A percentile compares a stretch with the other conserved stretches of the same genome.
Conservation (phyloP, 768 basidiomycete genomes). For the Jaapia argillacea region DNA sequence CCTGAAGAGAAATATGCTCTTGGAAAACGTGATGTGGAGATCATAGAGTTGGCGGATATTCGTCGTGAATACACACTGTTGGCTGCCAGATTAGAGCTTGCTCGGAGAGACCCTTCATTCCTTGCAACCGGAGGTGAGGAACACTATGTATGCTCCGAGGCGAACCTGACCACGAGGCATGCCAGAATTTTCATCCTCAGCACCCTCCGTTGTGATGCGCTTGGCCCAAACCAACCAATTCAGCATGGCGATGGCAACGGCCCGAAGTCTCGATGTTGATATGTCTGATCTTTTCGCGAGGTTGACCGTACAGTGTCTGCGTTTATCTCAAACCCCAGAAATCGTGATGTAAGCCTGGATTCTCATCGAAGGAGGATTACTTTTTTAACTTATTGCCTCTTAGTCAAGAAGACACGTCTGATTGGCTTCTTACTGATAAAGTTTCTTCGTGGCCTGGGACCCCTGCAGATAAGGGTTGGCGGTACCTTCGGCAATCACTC, state of each 20-base stretch:
- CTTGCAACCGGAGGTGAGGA: too few relatives aligned
- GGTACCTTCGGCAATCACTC: conserved; percentile 75
- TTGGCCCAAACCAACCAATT: conserved; percentile 74
- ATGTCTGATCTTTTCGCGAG: conserved; percentile 80
- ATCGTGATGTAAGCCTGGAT: conserved; percentile 39
- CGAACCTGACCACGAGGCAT: too few relatives aligned
- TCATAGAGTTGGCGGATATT: conserved; percentile 73
- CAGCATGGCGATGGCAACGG: conserved; percentile 69
- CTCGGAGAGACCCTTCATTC: conserved; percentile 45
- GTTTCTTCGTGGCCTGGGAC: conserved; percentile 80
- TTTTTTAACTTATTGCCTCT: too few relatives aligned
- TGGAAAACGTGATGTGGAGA: conserved; percentile 61
- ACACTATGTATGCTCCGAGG: too few relatives aligned
- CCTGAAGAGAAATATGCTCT: conserved; percentile 63
- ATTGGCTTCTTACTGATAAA: conserved; percentile 80
- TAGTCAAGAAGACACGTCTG: conserved; percentile 63
- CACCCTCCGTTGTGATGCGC: conserved; percentile 66
- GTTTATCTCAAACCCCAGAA: conserved; percentile 56
- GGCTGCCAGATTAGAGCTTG: conserved; percentile 67
- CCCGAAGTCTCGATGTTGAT: conserved; percentile 68
- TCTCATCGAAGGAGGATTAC: conserved; percentile 1
- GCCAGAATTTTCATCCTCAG: too few relatives aligned
- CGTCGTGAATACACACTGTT: conserved; percentile 70
- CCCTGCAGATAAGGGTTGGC: conserved; percentile 73
- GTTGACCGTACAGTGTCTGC: conserved; percentile 70